Percentiles rank a stretch among this genome's conserved stretches.
phyloP scores from a whole-genome alignment of 768 basidiomycete genomes.

The Podaxis carcinomalis region DNA sequence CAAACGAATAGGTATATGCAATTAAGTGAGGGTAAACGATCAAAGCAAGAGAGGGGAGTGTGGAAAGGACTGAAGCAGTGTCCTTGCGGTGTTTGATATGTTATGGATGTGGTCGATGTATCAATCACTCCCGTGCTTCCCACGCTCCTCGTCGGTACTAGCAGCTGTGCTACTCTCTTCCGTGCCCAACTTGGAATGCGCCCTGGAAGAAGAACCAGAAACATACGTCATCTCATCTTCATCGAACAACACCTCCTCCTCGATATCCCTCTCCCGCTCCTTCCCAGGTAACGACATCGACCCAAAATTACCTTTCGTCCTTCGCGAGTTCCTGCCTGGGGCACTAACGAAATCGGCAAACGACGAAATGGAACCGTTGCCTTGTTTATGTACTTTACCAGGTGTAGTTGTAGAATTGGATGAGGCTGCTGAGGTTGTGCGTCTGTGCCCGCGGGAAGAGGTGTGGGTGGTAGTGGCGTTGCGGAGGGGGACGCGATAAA shows the following conservation, averaged over 20 bases:
- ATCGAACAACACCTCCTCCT: conserved; percentile 61
- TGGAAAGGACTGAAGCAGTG: neutral
- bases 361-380: conserved; percentile 41
- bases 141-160: conserved; percentile 35
- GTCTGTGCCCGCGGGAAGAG: conserved; percentile 31
- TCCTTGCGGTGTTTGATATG: neutral
- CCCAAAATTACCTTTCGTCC: conserved; percentile 19
- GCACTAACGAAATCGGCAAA: conserved; percentile 64
- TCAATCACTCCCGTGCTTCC: conserved; percentile 11
- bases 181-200: conserved; percentile 40
- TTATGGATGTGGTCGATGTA: neutral
- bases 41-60: neutral
- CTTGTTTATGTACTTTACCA: conserved; percentile 9
- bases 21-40: neutral
- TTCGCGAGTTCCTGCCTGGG: conserved; percentile 34
- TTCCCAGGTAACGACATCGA: conserved; percentile 18
- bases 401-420: conserved; percentile 2
- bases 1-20: neutral
- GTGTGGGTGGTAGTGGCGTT: conserved; percentile 30
- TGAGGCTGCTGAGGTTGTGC: conserved; percentile 13
- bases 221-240: conserved; percentile 47
- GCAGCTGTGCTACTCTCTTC: conserved; percentile 35
- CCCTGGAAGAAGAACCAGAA: conserved; percentile 33
- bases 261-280: conserved; percentile 33
- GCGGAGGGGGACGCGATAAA: conserved; percentile 57